phyloP scores from a whole-genome alignment of 805 yeast genomes.

The Wickerhamomyces tratensis region DNA sequence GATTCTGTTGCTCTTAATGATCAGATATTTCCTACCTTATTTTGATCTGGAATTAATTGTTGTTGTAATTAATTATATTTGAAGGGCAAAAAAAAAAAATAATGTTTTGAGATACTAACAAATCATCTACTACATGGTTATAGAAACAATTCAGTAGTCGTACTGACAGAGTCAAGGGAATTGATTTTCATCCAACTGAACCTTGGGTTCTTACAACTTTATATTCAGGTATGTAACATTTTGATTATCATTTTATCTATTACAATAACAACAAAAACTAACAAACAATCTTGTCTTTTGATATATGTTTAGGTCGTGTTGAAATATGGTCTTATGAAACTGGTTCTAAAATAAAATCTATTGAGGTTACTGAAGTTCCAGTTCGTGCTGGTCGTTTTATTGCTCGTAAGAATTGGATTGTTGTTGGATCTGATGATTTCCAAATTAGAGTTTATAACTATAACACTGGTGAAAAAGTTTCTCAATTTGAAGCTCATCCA shows the following conservation, averaged over 20 bases:
- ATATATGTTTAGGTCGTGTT: slow-evolving; percentile 27
- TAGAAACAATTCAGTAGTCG: slow-evolving; percentile 81
- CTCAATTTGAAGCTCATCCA: slow-evolving; percentile 97
- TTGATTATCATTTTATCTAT: slow-evolving; percentile 36
- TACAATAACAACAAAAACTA: background rate
- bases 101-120: background rate
- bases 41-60: background rate
- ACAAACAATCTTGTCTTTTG: background rate
- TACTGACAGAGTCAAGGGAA: slow-evolving; percentile 94
- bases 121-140: slow-evolving; percentile 3
- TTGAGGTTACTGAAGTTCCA: slow-evolving; percentile 94
- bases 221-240: slow-evolving; percentile 59
- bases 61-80: too few species aligned
- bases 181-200: slow-evolving; percentile 96
- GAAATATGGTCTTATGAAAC: slow-evolving; percentile 96
- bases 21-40: too few species aligned
- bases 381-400: slow-evolving; percentile 92
- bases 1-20: too few species aligned
- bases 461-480: slow-evolving; percentile 89
- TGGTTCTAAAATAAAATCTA: slow-evolving; percentile 68
- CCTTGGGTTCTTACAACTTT: slow-evolving; percentile 95
- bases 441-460: slow-evolving; percentile 89
- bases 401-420: slow-evolving; percentile 95
- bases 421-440: slow-evolving; percentile 94
- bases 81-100: too few species aligned